Percentiles rank a stretch among this genome's conserved stretches.
These are phyloP conservation scores for Hypoxylon sp. DNA, from an alignment of 2,329 filamentous ascomycete genomes.

Conservation along the genomic window DNA sequence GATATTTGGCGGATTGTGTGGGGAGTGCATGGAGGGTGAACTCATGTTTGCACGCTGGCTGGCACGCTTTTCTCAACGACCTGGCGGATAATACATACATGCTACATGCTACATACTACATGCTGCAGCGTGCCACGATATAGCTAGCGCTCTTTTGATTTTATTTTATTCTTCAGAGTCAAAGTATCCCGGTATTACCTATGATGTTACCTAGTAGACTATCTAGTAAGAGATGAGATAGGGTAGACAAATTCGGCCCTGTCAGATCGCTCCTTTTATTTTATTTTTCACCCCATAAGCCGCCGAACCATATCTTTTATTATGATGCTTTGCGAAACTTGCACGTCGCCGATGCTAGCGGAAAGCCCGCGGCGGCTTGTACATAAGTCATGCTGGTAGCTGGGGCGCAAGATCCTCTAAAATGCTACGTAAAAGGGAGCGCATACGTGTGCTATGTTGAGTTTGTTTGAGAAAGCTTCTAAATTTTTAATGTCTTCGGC, in stretches of 20 bases:
- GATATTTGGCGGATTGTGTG: slow-evolving; percentile 42
- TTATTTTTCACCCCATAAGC: not conserved
- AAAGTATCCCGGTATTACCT: not conserved
- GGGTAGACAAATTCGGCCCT: not conserved
- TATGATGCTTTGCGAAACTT: not conserved
- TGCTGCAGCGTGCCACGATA: not conserved
- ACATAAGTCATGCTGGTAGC: not conserved
- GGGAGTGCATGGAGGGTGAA: slow-evolving; percentile 42
- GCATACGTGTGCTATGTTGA: slow-evolving; percentile 13
- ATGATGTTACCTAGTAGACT: not conserved
- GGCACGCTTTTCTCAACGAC: slow-evolving; percentile 6
- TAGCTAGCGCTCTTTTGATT: not conserved
- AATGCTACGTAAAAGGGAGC: slow-evolving; percentile 14
- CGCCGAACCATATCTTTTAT: too few species aligned
- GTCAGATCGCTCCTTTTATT: not conserved
- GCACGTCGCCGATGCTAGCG: not conserved
- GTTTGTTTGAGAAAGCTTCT: not conserved
- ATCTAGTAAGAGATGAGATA: not conserved
- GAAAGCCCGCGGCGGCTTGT: not conserved
- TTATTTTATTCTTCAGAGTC: not conserved
- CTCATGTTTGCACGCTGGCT: slow-evolving; percentile 31
- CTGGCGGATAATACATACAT: not conserved
- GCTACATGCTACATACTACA: not conserved
- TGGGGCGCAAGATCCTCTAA: slow-evolving; percentile 18
- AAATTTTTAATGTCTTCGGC: slow-evolving; percentile 5